phyloP scores from a whole-genome alignment of 495 filamentous ascomycete genomes.

The Annulohypoxylon nitens region DNA sequence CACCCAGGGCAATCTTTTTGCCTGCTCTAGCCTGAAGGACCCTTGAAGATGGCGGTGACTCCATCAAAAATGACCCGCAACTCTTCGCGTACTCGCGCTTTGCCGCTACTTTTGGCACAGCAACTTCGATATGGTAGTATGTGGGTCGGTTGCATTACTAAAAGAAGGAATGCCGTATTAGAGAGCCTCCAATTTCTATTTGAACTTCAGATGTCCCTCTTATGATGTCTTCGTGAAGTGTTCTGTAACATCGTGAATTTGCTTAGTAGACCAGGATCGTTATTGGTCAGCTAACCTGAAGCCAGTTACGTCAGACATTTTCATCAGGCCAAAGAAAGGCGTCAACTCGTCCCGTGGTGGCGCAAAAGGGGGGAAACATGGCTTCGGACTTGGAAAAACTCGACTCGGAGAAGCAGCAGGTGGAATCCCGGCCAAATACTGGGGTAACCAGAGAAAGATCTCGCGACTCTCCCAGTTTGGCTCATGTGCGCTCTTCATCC shows the following conservation, averaged over 20 bases:
- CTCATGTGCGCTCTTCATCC: constrained; percentile 28
- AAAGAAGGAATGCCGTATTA: constrained; percentile 6
- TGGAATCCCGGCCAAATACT: constrained; percentile 21
- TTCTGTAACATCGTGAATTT: background rate
- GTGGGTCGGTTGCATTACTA: constrained; percentile 29
- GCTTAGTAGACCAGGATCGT: constrained; percentile 1
- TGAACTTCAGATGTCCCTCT: background rate
- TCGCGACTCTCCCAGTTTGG: background rate
- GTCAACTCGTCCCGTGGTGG: constrained; percentile 4
- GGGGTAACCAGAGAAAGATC: constrained; percentile 2
- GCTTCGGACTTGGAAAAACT: constrained; percentile 16
- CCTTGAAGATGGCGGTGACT: background rate
- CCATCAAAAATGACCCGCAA: constrained; percentile 1
- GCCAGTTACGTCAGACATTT: constrained; percentile 4
- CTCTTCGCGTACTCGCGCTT: constrained; percentile 28
- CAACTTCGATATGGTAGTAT: background rate
- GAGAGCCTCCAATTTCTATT: background rate
- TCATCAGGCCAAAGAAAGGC: background rate
- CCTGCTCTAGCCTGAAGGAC: constrained; percentile 12
- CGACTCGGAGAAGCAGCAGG: constrained; percentile 32
- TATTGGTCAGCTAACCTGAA: background rate
- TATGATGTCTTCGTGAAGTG: constrained; percentile 5
- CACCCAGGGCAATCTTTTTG: constrained; percentile 29
- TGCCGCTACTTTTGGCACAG: constrained; percentile 20
- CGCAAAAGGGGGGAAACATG: constrained; percentile 18